Evolutionary conservation across 768 basidiomycete species (phyloP), one percentile per base, ranked within the genome.

Genomic region (Fomitopsis serialis): DNA sequence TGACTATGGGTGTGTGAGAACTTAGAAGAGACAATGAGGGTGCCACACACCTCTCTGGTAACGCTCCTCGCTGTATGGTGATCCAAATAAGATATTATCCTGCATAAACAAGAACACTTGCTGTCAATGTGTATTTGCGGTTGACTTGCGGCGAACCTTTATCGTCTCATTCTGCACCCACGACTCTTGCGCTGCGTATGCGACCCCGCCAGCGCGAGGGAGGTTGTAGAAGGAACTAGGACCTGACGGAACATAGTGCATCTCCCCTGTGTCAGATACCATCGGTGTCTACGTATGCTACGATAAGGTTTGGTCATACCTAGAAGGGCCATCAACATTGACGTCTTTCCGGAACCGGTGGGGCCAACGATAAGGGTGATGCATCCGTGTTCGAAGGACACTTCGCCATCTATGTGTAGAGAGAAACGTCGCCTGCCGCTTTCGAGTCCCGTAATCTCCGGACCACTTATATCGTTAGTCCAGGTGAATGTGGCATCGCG

Each of bases 331-430:
- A 86, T 84, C 23, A 85, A 69, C 34, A 85, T 61, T 0, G 81
- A 83, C 0, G 85, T 85, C 67, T 85, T 87, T 9, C 84, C 85
- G 3, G 70, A 68, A 2, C 74, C 74, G 42, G 82, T 84, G 10
- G 81, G 78, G 0, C 84, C 83, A 36, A 84, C 68, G 10, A 85
- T 76, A 48, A 84, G 68, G 56, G 85, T 85, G 50, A 84, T 73
- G 54, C 68, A 59, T 13, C 77, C 76, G 10, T 65, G 72, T 57
- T 74, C 73, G 73, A 87, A 87, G 6, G 73, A 45, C 0, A 87
- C 54, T 40, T 84, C 78, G n/a, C 72, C 80, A 0, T 77, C 70
- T 42, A 85, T 71, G 12, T 66, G 68, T 8, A 87, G 73, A 17
- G 66, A 63, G 64, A 82, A 86, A 40, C 65, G 73, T 23, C 80